Conservation (phyloP, 495 filamentous ascomycete genomes). For the Daldinia loculata region DNA sequence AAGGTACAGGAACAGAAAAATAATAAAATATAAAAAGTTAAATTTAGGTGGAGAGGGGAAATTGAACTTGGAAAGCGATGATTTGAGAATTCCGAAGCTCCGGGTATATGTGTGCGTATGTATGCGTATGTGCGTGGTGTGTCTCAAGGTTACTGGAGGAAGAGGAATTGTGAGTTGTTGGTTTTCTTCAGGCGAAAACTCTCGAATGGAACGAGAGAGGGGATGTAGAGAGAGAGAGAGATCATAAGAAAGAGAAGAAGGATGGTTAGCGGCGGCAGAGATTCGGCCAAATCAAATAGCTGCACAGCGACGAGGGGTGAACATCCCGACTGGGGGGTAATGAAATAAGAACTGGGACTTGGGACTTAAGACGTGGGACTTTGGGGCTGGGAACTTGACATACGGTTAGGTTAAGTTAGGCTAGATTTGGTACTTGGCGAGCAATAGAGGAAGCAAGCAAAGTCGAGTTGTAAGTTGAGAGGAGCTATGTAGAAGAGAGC, state of each 20-base stretch:
- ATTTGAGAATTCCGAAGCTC: slow-evolving; percentile 39
- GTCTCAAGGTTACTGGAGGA: slow-evolving; percentile 41
- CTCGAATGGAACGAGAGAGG: slow-evolving; percentile 13
- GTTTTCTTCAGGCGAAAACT: slow-evolving; percentile 15
- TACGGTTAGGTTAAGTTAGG: background rate
- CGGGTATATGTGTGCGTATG: slow-evolving; percentile 20
- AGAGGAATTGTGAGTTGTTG: slow-evolving; percentile 32
- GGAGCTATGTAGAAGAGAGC: background rate
- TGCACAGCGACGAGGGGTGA: slow-evolving; percentile 30
- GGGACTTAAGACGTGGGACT: background rate
- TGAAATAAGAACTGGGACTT: slow-evolving; percentile 7
- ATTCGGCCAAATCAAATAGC: slow-evolving; percentile 42
- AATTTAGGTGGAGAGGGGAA: slow-evolving; percentile 21
- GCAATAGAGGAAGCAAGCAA: background rate
- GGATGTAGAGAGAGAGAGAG: background rate
- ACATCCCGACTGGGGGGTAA: slow-evolving; percentile 10
- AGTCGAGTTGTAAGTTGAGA: background rate
- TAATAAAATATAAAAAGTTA: slow-evolving; percentile 8
- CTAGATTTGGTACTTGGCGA: background rate
- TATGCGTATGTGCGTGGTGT: slow-evolving; percentile 29
- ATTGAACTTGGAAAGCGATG: slow-evolving; percentile 33
- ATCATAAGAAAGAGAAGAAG: slow-evolving; percentile 4
- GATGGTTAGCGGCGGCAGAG: slow-evolving; percentile 39
- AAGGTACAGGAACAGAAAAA: slow-evolving; percentile 39
- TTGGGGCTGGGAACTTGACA: background rate